Conservation (phyloP, 2,329 filamentous ascomycete species). For the Diaporthe ampelina region DNA sequence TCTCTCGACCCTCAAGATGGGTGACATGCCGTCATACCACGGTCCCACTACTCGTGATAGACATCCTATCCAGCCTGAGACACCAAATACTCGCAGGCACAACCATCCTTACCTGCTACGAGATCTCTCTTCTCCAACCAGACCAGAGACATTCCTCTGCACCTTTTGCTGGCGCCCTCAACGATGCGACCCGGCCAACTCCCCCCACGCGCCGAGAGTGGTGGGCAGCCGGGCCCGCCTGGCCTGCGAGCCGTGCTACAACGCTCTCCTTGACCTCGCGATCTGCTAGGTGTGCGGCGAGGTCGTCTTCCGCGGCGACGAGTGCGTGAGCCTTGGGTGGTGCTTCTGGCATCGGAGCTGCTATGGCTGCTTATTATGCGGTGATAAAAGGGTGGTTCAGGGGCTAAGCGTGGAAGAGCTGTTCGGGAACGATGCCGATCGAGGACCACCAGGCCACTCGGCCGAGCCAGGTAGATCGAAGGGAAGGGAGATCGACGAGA, state of each 20-base stretch:
- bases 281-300: conserved; percentile 72
- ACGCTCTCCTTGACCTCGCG: conserved; percentile 64
- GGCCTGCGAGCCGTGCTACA: conserved; percentile 62
- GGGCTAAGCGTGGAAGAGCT: conserved; percentile 54
- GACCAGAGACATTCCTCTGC: conserved; percentile 60
- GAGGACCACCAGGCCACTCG: conserved; percentile 21
- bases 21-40: neutral
- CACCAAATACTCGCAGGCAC: neutral
- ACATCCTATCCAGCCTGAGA: neutral
- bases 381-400: conserved; percentile 55
- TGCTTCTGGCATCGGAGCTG: conserved; percentile 71
- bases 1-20: conserved; percentile 10
- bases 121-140: neutral
- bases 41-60: neutral
- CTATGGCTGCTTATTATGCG: conserved; percentile 69
- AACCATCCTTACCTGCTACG: neutral
- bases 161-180: conserved; percentile 66
- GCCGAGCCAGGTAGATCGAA: conserved; percentile 39
- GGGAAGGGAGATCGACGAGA: conserved; percentile 58
- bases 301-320: conserved; percentile 65
- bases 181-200: conserved; percentile 43
- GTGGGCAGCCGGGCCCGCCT: conserved; percentile 64
- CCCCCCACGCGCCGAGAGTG: conserved; percentile 49
- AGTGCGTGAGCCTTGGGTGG: conserved; percentile 71
- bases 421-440: conserved; percentile 46